Evolutionary conservation across 2,329 filamentous ascomycete species (phyloP), one percentile per base, ranked within the genome.

Genomic region (Lojkania enalia): DNA sequence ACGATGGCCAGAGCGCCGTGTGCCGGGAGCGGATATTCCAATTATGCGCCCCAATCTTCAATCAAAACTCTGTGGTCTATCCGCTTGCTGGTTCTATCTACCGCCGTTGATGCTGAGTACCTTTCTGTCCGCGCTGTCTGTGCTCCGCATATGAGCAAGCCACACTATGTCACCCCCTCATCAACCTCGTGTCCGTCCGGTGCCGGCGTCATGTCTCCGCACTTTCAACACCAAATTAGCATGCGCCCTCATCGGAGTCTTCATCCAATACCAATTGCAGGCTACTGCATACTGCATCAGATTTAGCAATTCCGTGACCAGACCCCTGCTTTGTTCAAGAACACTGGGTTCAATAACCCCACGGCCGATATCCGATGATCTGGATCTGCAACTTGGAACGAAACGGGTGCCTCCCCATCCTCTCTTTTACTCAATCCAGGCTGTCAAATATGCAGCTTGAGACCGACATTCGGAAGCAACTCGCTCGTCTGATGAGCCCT

Each of bases 221-320:
- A 42, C 20, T 42, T 42, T 29, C 15, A 33, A 20, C 19, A 18
- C 13, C 7, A 14, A 35, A 35, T 27, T 6, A 6, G 30, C 23
- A 27, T 7, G 15, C 5, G 4, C 23, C 19, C 20, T 23, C 19
- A 7, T 15, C 12, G n/a, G 5, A 27, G 6, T 5, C 11, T 19
- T 11, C 23, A 7, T 25, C 25, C 21, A 32, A 32, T 40, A 31
- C 20, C 12, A 33, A 20, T 23, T 23, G 30, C 12, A 6, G 25
- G 5, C 9, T 38, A 4, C 30, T 38, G 39, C 44, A 42, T 5
- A 4, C 4, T 27, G 21, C 33, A 42, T 35, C 20, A 43, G 29
- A 31, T 20, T 49, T n/a, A 23, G 18, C 15, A n/a, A 42, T 45
- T 38, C 30, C 42, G 42, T 46, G 42, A 45, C 46, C 38, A 33